These are phyloP conservation scores for Periconia sp. DNA, from an alignment of 2,329 filamentous ascomycete genomes.

Conservation along the genomic window DNA sequence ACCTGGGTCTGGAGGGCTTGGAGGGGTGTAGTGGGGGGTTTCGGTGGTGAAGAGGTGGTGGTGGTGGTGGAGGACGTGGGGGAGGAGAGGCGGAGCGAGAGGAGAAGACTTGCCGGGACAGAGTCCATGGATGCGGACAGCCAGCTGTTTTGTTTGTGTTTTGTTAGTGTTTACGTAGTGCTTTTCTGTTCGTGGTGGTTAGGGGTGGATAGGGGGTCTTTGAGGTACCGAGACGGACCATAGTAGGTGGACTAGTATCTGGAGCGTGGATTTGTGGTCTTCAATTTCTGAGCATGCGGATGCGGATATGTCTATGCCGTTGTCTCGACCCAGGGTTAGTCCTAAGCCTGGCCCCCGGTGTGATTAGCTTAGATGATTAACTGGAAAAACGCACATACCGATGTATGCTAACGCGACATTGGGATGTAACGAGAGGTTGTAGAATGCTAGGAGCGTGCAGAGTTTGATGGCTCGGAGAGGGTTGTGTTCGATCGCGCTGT, in stretches of 20 bases:
- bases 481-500: slow-evolving; percentile 15
- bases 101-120: slow-evolving; percentile 1
- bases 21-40: not conserved
- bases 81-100: not conserved
- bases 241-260: slow-evolving; percentile 15
- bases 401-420: slow-evolving; percentile 19
- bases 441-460: slow-evolving; percentile 20
- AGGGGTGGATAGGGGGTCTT: not conserved
- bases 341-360: slow-evolving; percentile 18
- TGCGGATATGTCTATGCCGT: slow-evolving; percentile 4
- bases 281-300: slow-evolving; percentile 4
- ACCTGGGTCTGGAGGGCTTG: slow-evolving; percentile 17
- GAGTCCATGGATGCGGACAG: slow-evolving; percentile 18
- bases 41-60: slow-evolving; percentile 1
- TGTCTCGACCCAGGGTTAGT: slow-evolving; percentile 6
- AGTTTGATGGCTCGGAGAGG: slow-evolving; percentile 23
- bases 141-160: slow-evolving; percentile 9
- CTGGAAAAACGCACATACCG: slow-evolving; percentile 7
- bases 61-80: slow-evolving; percentile 1
- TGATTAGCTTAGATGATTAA: not conserved
- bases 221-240: slow-evolving; percentile 1
- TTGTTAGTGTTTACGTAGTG: not conserved
- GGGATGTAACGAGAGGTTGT: slow-evolving; percentile 22
- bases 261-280: slow-evolving; percentile 16
- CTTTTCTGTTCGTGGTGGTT: no score